Conservation (phyloP, 805 yeast species). For the Lachancea thermotolerans region DNA sequence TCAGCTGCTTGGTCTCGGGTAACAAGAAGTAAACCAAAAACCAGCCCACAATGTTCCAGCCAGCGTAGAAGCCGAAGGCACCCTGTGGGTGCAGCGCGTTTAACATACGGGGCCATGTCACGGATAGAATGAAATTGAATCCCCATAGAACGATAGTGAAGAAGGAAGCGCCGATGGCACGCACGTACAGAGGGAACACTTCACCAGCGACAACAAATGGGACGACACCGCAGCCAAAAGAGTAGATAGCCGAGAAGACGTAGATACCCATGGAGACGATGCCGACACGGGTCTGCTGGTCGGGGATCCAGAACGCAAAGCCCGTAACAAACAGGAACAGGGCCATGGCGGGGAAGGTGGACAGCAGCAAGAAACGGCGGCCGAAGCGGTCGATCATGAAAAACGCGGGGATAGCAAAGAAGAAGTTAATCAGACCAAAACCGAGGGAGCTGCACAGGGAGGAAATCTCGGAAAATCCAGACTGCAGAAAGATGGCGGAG, state of each 20-base stretch:
- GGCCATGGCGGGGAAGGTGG: constrained; percentile 62
- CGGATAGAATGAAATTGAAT: constrained; percentile 60
- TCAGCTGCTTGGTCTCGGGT: constrained; percentile 61
- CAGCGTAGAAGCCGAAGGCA: constrained; percentile 86
- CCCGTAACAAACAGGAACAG: constrained; percentile 54
- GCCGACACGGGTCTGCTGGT: constrained; percentile 51
- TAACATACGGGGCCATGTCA: constrained; percentile 73
- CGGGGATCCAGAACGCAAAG: constrained; percentile 64
- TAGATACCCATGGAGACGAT: constrained; percentile 69
- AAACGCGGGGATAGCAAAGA: constrained; percentile 79
- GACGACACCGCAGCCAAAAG: constrained; percentile 84
- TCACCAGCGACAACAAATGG: constrained; percentile 88
- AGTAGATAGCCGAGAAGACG: constrained; percentile 63
- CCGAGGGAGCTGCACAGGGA: constrained; percentile 82
- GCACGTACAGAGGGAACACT: constrained; percentile 68
- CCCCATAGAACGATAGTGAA: constrained; percentile 75
- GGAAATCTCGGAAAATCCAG: constrained; percentile 54
- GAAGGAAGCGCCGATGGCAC: constrained; percentile 74
- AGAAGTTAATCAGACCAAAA: constrained; percentile 72
- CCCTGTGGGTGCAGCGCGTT: constrained; percentile 69
- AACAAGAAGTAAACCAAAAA: constrained; percentile 63
- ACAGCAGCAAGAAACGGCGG: constrained; percentile 52
- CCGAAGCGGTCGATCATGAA: constrained; percentile 75
- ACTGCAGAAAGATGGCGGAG: constrained; percentile 62
- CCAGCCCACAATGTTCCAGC: constrained; percentile 69